Conservation (phyloP, 2,329 filamentous ascomycete genomes). For the Botryosphaeria dothidea region DNA sequence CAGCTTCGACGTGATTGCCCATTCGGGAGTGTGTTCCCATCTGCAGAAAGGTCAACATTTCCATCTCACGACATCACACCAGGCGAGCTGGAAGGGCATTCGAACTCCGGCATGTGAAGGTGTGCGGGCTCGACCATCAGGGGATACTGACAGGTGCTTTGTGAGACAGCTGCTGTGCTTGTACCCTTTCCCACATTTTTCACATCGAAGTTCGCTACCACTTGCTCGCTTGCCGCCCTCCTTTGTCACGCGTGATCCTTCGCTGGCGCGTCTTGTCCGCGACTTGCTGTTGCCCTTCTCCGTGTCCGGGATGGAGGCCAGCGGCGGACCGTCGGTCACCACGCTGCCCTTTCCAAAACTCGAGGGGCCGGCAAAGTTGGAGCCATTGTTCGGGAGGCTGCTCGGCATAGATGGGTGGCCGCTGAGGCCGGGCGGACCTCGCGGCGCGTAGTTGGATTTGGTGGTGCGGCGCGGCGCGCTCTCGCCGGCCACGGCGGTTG, state of each 20-base stretch:
- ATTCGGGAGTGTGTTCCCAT: slow-evolving; percentile 99
- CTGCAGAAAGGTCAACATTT: slow-evolving; percentile 52
- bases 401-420: slow-evolving; percentile 66
- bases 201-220: slow-evolving; percentile 86
- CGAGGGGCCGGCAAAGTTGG: slow-evolving; percentile 36
- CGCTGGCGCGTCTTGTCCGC: slow-evolving; percentile 69
- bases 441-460: slow-evolving; percentile 53
- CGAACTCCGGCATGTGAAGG: slow-evolving; percentile 40
- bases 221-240: slow-evolving; percentile 78
- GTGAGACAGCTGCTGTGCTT: slow-evolving; percentile 99
- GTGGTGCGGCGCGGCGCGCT: slow-evolving; percentile 69
- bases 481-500: slow-evolving; percentile 68
- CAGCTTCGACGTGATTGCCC: slow-evolving; percentile 94
- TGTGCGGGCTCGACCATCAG: slow-evolving; percentile 44
- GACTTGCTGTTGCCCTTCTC: slow-evolving; percentile 52
- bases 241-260: slow-evolving; percentile 72
- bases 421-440: slow-evolving; percentile 50
- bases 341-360: slow-evolving; percentile 58
- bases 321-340: slow-evolving; percentile 68
- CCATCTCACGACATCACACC: neutral
- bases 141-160: slow-evolving; percentile 97
- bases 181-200: slow-evolving; percentile 99
- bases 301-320: slow-evolving; percentile 48
- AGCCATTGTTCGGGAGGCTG: slow-evolving; percentile 62
- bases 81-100: slow-evolving; percentile 33